Conservation (phyloP, 1,139 yeast species). For the Zygosaccharomyces pseudobailii region DNA sequence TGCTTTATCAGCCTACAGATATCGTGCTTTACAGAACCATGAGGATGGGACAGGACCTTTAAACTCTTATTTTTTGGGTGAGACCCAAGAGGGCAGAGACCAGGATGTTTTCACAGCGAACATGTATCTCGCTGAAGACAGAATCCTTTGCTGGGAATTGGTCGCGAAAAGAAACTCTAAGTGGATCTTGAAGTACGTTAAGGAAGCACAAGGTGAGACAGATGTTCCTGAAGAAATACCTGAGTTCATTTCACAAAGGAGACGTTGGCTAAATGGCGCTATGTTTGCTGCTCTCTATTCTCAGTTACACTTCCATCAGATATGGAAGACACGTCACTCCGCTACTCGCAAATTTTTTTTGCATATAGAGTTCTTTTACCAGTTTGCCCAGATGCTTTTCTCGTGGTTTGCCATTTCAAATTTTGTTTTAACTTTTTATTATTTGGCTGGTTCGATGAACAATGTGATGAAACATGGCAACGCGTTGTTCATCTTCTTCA, state of each 20-base stretch:
- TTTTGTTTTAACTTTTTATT: conserved; percentile 86
- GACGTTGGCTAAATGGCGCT: conserved; percentile 98
- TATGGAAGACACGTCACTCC: conserved; percentile 88
- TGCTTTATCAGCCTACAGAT: conserved; percentile 91
- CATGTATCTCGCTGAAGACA: conserved; percentile 96
- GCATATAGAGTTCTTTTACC: conserved; percentile 80
- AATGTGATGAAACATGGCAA: conserved; percentile 62
- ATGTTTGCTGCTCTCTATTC: conserved; percentile 92
- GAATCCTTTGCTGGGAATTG: conserved; percentile 95
- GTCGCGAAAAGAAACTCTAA: conserved; percentile 81
- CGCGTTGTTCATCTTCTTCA: conserved; percentile 75
- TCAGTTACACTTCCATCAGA: conserved; percentile 67
- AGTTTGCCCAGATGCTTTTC: conserved; percentile 66
- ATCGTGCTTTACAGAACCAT: conserved; percentile 77
- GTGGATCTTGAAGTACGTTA: conserved; percentile 92
- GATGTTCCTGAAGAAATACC: conserved; percentile 92
- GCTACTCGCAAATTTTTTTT: conserved; percentile 67
- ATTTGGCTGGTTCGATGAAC: conserved; percentile 80
- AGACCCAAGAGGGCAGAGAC: conserved; percentile 51
- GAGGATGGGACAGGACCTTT: conserved; percentile 92
- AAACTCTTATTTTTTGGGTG: conserved; percentile 85
- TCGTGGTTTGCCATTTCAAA: conserved; percentile 89
- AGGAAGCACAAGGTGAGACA: conserved; percentile 92
- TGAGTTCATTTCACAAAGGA: conserved; percentile 89
- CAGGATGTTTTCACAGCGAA: conserved; percentile 89